These are phyloP conservation scores for Xylaria nigripes DNA, from an alignment of 495 filamentous ascomycete genomes.

Conservation along the genomic window DNA sequence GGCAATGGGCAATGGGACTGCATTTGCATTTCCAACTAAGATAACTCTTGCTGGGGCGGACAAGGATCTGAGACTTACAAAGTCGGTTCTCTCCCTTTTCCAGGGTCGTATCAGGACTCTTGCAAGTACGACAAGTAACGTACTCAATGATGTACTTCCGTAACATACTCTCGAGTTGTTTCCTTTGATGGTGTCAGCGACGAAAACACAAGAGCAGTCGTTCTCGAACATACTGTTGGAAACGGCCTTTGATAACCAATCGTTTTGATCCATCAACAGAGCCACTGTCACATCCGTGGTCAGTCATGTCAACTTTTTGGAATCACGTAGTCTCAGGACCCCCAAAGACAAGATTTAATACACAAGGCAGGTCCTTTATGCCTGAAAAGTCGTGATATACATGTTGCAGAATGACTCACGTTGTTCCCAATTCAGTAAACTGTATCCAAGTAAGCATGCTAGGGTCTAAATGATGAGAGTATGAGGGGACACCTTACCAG, in stretches of 20 bases:
- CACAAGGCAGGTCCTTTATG: neutral
- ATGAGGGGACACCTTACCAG: conserved; percentile 30
- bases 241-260: conserved; percentile 96
- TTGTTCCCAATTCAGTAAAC: conserved; percentile 93
- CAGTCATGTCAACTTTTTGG: neutral
- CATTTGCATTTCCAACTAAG: neutral
- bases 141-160: conserved; percentile 96
- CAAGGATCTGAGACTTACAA: conserved; percentile 60
- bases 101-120: conserved; percentile 87
- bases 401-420: neutral
- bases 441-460: neutral
- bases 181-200: conserved; percentile 43
- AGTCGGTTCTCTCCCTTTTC: conserved; percentile 94
- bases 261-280: conserved; percentile 87
- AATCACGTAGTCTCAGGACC: neutral
- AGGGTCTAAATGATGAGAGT: neutral
- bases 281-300: conserved; percentile 46
- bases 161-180: conserved; percentile 93
- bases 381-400: neutral
- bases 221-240: conserved; percentile 46
- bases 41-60: conserved; percentile 39
- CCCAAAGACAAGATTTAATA: neutral
- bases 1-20: no score
- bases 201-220: neutral
- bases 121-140: conserved; percentile 96